phyloP scores from a whole-genome alignment of 208 protist genomes.

The Acanthamoeba triangularis region DNA sequence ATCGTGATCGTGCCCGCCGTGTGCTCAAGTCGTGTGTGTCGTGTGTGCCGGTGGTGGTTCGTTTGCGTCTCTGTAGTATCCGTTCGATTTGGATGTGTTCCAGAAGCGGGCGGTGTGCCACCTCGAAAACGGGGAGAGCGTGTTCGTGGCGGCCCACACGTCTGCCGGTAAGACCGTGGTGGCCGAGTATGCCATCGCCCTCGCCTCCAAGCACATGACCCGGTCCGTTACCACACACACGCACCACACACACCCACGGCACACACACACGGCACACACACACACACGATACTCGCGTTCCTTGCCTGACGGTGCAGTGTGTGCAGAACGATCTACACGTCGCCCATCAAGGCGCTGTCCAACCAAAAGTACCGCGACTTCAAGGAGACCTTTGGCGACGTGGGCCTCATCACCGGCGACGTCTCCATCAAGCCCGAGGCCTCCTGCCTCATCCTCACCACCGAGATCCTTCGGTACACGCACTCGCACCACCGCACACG shows the following conservation, averaged over 20 bases:
- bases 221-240: not conserved
- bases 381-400: constrained; percentile 92
- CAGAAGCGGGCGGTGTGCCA: constrained; percentile 93
- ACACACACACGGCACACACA: not conserved
- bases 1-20: not conserved
- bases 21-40: constrained; percentile 1
- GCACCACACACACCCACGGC: not conserved
- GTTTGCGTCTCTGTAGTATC: constrained; percentile 85
- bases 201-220: constrained; percentile 88
- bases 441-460: constrained; percentile 96
- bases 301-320: too few relatives aligned
- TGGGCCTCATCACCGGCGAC: constrained; percentile 97
- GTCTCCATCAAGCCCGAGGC: constrained; percentile 94
- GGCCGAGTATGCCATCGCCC: constrained; percentile 96
- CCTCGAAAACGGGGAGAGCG: constrained; percentile 89
- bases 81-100: constrained; percentile 95
- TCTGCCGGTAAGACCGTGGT: constrained; percentile 94
- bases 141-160: constrained; percentile 95
- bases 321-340: constrained; percentile 95
- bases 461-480: constrained; percentile 93
- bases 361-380: constrained; percentile 97
- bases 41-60: not conserved
- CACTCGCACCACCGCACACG: not conserved
- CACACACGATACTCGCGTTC: not conserved
- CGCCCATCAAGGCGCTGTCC: constrained; percentile 97